phyloP scores from a whole-genome alignment of 192 early-diverging fungal species.

The Podochytrium sp. region DNA sequence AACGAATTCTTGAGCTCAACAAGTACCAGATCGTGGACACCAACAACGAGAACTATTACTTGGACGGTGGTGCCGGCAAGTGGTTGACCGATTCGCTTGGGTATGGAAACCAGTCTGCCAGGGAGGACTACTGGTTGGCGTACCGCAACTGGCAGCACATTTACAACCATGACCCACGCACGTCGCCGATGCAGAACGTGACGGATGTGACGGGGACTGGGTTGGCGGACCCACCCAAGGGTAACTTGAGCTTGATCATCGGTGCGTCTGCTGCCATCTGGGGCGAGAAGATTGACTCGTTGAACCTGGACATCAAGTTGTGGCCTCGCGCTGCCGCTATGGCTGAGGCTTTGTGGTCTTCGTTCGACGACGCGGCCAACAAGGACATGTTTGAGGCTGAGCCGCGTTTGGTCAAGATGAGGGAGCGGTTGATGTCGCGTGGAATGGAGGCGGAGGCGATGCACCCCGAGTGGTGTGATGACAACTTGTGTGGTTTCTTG shows the following conservation, averaged over 20 bases:
- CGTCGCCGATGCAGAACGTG: background rate
- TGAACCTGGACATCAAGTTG: constrained; percentile 21
- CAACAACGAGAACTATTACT: constrained; percentile 1
- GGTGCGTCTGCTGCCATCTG: constrained; percentile 17
- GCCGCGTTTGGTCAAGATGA: background rate
- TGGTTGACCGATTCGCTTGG: constrained; percentile 9
- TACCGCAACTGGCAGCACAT: constrained; percentile 19
- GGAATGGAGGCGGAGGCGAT: constrained; percentile 1
- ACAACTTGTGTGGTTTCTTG: constrained; percentile 13
- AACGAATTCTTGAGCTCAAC: background rate
- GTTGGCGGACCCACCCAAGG: background rate
- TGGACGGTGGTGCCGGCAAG: constrained; percentile 20
- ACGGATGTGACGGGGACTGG: background rate
- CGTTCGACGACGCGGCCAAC: constrained; percentile 6
- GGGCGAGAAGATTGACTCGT: constrained; percentile 14
- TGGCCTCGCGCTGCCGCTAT: constrained; percentile 28
- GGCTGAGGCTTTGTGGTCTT: constrained; percentile 21
- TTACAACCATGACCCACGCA: constrained; percentile 15
- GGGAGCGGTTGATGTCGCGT: constrained; percentile 1
- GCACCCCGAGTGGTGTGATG: constrained; percentile 19
- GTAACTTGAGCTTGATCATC: background rate
- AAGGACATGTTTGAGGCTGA: constrained; percentile 18
- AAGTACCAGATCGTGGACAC: constrained; percentile 22
- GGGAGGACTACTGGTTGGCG: constrained; percentile 5
- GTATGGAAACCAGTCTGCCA: background rate